Conservation (phyloP, 192 early-diverging fungal species). For the Coemansia sp. region DNA sequence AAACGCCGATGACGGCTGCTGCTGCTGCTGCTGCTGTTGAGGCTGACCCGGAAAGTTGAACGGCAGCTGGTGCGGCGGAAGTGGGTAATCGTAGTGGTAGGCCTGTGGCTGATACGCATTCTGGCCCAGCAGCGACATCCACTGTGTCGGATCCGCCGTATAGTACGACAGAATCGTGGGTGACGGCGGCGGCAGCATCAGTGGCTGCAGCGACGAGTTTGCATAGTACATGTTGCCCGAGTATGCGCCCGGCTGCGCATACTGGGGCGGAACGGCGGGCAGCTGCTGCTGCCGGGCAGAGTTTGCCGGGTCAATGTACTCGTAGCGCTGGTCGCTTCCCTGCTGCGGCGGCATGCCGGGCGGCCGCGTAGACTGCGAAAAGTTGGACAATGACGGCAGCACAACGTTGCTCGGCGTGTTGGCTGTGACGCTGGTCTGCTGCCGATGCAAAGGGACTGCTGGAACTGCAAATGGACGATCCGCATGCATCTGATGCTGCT, state of each 20-base stretch:
- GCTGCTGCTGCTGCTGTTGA: conserved; percentile 11
- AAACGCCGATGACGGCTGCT: conserved; percentile 8
- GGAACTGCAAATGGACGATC: conserved; percentile 28
- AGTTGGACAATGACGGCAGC: conserved; percentile 16
- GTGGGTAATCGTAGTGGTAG: conserved; percentile 45
- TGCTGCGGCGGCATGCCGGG: neutral
- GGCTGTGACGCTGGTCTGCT: neutral
- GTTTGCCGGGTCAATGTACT: neutral
- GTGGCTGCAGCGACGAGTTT: conserved; percentile 32
- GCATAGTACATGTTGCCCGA: conserved; percentile 23
- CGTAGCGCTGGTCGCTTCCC: conserved; percentile 2
- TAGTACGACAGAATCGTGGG: conserved; percentile 55
- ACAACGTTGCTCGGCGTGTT: conserved; percentile 8
- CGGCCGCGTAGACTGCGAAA: conserved; percentile 12
- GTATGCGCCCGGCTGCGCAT: conserved; percentile 3
- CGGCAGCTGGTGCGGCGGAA: conserved; percentile 25
- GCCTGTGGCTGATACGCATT: conserved; percentile 41
- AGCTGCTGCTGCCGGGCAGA: conserved; percentile 9
- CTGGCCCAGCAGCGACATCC: conserved; percentile 44
- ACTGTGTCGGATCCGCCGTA: conserved; percentile 38
- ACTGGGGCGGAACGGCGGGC: conserved; percentile 7
- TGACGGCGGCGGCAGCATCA: conserved; percentile 55
- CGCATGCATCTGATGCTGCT: conserved; percentile 6
- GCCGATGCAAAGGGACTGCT: conserved; percentile 12
- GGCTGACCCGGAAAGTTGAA: conserved; percentile 28